A percentile compares a stretch with the other conserved stretches of the same genome.
These are phyloP conservation scores for Ziziphus jujuba DNA, from an alignment of 306 rosid species.

Conservation along the genomic window DNA sequence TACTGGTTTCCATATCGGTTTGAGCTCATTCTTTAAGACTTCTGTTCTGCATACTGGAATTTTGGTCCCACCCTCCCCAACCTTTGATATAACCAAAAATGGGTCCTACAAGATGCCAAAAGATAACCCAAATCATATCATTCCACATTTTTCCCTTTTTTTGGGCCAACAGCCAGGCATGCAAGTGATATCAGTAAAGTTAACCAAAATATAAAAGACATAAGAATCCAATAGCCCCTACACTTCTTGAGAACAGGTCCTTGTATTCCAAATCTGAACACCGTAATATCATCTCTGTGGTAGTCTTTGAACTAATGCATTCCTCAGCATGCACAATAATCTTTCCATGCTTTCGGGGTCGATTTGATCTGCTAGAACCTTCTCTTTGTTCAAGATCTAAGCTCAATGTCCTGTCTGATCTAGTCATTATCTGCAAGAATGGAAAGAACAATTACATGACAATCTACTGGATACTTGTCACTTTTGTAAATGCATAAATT, in stretches of 20 bases:
- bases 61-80: conserved; percentile 61
- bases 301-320: conserved; percentile 75
- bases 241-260: conserved; percentile 97
- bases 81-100: conserved; percentile 76
- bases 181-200: conserved; percentile 9
- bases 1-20: conserved; percentile 81
- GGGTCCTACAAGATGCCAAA: conserved; percentile 73
- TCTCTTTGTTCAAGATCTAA: conserved; percentile 64
- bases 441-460: conserved; percentile 24
- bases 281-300: conserved; percentile 67
- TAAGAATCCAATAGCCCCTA: conserved; percentile 40
- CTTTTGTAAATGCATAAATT: conserved; percentile 22
- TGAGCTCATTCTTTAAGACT: conserved; percentile 83
- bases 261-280: conserved; percentile 87
- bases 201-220: conserved; percentile 20
- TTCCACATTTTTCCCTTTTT: not conserved
- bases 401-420: conserved; percentile 59
- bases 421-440: conserved; percentile 77
- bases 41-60: conserved; percentile 95
- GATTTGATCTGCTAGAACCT: conserved; percentile 51
- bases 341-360: conserved; percentile 56
- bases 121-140: conserved; percentile 4
- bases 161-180: not conserved
- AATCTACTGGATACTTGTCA: conserved; percentile 19
- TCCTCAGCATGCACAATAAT: conserved; percentile 84